Percentiles rank a stretch among this genome's conserved stretches.
These are phyloP conservation scores for Sideroxylon spinosum DNA, from an alignment of 179 eudicot species.

Conservation along the genomic window DNA sequence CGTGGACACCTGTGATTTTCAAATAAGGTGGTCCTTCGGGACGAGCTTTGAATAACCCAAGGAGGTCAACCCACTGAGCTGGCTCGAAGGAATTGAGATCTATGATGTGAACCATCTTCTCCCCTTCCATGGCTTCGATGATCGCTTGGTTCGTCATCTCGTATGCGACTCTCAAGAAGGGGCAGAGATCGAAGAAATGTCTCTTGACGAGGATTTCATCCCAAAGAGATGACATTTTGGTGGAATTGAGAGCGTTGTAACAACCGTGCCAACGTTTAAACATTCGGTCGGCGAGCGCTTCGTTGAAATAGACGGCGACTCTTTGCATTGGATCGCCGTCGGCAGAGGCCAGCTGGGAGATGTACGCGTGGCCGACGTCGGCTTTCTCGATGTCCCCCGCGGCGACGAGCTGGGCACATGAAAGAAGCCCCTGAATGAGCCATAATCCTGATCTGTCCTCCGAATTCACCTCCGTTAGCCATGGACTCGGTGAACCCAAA, in stretches of 20 bases:
- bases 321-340: constrained; percentile 92
- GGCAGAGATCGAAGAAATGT: constrained; percentile 70
- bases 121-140: constrained; percentile 84
- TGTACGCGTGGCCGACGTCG: constrained; percentile 65
- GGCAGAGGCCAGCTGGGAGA: constrained; percentile 74
- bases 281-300: constrained; percentile 68
- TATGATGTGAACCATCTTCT: constrained; percentile 78
- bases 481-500: constrained; percentile 55
- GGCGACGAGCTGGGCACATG: constrained; percentile 78
- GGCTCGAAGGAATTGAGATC: constrained; percentile 72
- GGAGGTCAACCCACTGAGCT: constrained; percentile 82
- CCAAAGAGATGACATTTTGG: constrained; percentile 38
- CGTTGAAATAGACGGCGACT: constrained; percentile 77
- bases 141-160: constrained; percentile 80
- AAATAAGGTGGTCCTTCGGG: constrained; percentile 88
- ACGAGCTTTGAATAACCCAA: constrained; percentile 55
- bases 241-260: constrained; percentile 66
- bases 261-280: constrained; percentile 73
- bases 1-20: constrained; percentile 80
- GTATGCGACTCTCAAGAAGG: constrained; percentile 60
- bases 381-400: constrained; percentile 68
- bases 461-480: constrained; percentile 71
- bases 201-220: constrained; percentile 59
- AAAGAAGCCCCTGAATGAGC: constrained; percentile 58
- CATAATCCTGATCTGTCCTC: constrained; percentile 70